Base-by-base conservation (phyloP, 169 alveolate species). In the Plasmodium gaboni region DNA sequence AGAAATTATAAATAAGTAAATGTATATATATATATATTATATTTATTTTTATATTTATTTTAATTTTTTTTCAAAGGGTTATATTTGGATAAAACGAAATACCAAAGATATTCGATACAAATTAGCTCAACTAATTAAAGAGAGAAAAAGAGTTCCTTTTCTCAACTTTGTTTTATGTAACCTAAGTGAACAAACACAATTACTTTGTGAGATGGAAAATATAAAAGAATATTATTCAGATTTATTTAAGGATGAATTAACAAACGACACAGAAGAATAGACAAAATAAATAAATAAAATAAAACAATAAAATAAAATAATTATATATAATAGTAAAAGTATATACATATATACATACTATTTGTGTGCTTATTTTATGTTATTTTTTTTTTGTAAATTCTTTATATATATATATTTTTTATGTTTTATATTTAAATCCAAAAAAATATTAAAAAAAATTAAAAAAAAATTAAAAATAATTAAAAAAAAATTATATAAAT, bases 201-300 rank as follows among this genome's bases (percentile, higher is more conserved):
- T 83, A 65, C 51, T 83, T 44, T 83, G 91, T 60, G 85, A 83
- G 50, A 83, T 83, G 46, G 91, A 83, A 83, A 83, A 83, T 50
- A 83, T 83, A 55, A 61, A 73, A 44, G 91, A 83, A 63, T 68
- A 68, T 28, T 83, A 83, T 71, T 78, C 57, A 13, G 91, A 83
- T 6, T 46, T 83, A 72, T 83, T 83, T 83, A 83, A 83, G 73
- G 91, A 83, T n/a, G 91, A 83, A 0, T n/a, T 61, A 19, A 53
- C 60, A 60, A 61, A 61, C 9, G 85, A 53, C 13, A 13, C 46
- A 51, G 42, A 38, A 55, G 22, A 28, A 55, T 17, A 26, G 74
- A 74, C 46, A 12, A 68, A 46, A 9, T 61, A 46, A 60, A 59
- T 2, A 59, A 48, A 13, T n/a, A 22, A 74, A 22, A 42, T 5